Evolutionary conservation across 2,329 filamentous ascomycete genomes (phyloP).

Genomic region (Aspergillus viridinutans): DNA sequence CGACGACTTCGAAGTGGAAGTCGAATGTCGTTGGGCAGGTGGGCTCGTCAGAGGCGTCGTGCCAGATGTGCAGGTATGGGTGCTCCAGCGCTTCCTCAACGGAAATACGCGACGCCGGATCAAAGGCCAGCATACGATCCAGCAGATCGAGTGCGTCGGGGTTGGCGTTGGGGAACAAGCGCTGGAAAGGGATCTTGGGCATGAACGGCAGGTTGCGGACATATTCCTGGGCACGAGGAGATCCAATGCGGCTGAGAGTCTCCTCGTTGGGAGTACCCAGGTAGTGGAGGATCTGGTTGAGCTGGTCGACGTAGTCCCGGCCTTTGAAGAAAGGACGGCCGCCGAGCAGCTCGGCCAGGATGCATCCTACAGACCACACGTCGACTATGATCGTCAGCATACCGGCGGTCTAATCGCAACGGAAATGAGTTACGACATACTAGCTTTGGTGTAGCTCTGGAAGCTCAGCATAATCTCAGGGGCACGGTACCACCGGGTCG

Average conservation of each 20-base stretch:
- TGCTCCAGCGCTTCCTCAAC: slow-evolving; percentile 96
- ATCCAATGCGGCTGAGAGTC: slow-evolving; percentile 88
- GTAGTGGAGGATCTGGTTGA: slow-evolving; percentile 98
- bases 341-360: slow-evolving; percentile 90
- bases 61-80: slow-evolving; percentile 95
- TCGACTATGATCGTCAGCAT: slow-evolving; percentile 63
- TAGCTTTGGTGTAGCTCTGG: slow-evolving; percentile 99
- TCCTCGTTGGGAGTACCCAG: slow-evolving; percentile 95
- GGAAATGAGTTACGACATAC: slow-evolving; percentile 56
- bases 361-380: slow-evolving; percentile 98
- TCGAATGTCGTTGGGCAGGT: slow-evolving; percentile 91
- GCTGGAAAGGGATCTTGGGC: slow-evolving; percentile 85
- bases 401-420: slow-evolving; percentile 2
- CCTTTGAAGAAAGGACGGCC: slow-evolving; percentile 99
- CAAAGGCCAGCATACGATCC: slow-evolving; percentile 96
- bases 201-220: slow-evolving; percentile 93
- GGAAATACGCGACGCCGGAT: slow-evolving; percentile 86
- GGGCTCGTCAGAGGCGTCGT: slow-evolving; percentile 94
- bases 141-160: slow-evolving; percentile 92
- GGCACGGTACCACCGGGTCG: slow-evolving; percentile 96
- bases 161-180: slow-evolving; percentile 90
- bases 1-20: slow-evolving; percentile 97
- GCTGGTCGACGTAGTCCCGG: slow-evolving; percentile 96
- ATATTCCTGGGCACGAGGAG: slow-evolving; percentile 93
- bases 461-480: slow-evolving; percentile 99